Conservation (phyloP, 345 rosid species). For the Eucalyptus sp. region DNA sequence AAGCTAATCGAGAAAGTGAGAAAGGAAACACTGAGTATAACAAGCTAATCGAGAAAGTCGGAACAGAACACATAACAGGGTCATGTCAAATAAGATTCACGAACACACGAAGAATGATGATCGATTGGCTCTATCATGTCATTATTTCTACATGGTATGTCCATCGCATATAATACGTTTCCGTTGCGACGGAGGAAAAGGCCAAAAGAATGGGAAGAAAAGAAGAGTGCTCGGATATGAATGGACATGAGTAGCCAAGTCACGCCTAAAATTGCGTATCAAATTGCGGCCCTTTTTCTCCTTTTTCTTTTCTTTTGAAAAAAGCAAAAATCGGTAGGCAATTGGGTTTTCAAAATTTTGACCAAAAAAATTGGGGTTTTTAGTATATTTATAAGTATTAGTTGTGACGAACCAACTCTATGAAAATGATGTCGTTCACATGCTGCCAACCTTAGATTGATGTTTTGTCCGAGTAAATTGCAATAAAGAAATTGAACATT, state of each 20-base stretch:
- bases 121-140: neutral
- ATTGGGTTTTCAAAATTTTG: neutral
- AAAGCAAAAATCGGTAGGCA: neutral
- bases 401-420: neutral
- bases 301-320: neutral
- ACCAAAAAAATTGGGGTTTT: neutral
- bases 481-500: neutral
- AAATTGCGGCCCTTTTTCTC: neutral
- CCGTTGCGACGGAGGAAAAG: neutral
- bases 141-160: neutral
- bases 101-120: neutral
- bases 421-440: neutral
- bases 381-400: neutral
- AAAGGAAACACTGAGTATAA: neutral
- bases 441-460: neutral
- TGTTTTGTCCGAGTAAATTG: neutral
- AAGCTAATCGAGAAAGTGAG: neutral
- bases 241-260: neutral
- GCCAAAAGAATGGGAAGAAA: neutral
- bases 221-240: neutral
- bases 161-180: neutral
- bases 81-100: neutral
- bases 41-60: neutral
- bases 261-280: neutral
- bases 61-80: fast-evolving